Evolutionary conservation across 2,329 filamentous ascomycete genomes (phyloP).

Genomic region (Chaetoscypha palmicola): DNA sequence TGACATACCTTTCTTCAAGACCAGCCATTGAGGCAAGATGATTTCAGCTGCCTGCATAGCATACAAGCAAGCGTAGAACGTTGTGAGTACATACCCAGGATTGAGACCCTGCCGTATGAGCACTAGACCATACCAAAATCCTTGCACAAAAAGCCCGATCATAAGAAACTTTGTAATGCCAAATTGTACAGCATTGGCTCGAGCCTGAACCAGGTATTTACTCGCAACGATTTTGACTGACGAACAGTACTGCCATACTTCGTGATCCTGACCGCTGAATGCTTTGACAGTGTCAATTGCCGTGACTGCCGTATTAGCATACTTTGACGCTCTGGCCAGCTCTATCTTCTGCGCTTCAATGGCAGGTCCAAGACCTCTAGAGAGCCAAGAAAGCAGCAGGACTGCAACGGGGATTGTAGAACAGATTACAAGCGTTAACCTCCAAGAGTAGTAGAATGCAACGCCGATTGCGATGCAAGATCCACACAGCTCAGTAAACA

Average conservation of each 20-base stretch:
- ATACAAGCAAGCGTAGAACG: constrained; percentile 76
- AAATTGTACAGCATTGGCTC: constrained; percentile 63
- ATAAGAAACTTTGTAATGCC: constrained; percentile 68
- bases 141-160: constrained; percentile 73
- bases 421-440: constrained; percentile 72
- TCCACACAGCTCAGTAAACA: constrained; percentile 58
- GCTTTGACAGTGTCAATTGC: constrained; percentile 83
- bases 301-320: constrained; percentile 59
- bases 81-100: constrained; percentile 66
- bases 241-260: constrained; percentile 57
- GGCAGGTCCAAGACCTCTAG: constrained; percentile 53
- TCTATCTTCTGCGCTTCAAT: constrained; percentile 63
- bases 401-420: constrained; percentile 64
- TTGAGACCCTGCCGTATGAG: constrained; percentile 53
- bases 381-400: constrained; percentile 51
- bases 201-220: constrained; percentile 62
- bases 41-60: constrained; percentile 69
- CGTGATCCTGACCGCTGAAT: constrained; percentile 68
- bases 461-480: constrained; percentile 59
- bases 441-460: constrained; percentile 76
- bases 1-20: constrained; percentile 71
- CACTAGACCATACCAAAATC: constrained; percentile 79
- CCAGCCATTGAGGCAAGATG: constrained; percentile 68
- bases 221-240: constrained; percentile 51
- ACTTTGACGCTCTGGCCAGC: constrained; percentile 64